Evolutionary conservation across 1,139 yeast species (phyloP).

Genomic region (Hanseniaspora uvarum): DNA sequence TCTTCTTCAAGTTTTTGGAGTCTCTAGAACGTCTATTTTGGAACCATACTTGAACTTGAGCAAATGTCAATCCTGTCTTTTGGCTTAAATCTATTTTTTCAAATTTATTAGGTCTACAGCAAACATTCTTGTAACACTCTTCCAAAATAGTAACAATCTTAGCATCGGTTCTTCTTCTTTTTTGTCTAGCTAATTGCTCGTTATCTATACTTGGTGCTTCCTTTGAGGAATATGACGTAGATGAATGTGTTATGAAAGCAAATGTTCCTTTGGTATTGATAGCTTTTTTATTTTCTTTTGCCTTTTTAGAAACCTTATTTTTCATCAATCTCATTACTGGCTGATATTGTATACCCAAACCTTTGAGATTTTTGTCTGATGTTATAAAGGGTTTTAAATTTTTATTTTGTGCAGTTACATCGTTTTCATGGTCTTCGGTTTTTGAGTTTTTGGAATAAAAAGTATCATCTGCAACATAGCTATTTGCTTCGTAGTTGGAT

Average conservation of each 20-base stretch:
- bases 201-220: constrained; percentile 82
- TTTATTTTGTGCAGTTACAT: not conserved
- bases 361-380: not conserved
- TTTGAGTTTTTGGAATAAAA: not conserved
- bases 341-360: not conserved
- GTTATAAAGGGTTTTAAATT: not conserved
- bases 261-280: constrained; percentile 40
- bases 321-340: not conserved
- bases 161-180: constrained; percentile 90
- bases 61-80: constrained; percentile 83
- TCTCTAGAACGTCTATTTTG: constrained; percentile 77
- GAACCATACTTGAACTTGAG: constrained; percentile 96
- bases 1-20: constrained; percentile 42
- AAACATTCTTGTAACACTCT: constrained; percentile 61
- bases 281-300: not conserved
- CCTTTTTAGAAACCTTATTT: not conserved
- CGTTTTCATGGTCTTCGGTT: not conserved
- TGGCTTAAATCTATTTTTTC: constrained; percentile 67
- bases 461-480: not conserved
- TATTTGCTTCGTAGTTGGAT: not conserved
- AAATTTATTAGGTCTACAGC: constrained; percentile 63
- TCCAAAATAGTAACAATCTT: constrained; percentile 72
- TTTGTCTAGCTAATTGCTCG: constrained; percentile 81
- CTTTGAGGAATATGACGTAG: constrained; percentile 61
- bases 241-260: constrained; percentile 88